These are phyloP conservation scores for Ananas comosus DNA, from an alignment of 176 grass and related monocot species.

Conservation along the genomic window DNA sequence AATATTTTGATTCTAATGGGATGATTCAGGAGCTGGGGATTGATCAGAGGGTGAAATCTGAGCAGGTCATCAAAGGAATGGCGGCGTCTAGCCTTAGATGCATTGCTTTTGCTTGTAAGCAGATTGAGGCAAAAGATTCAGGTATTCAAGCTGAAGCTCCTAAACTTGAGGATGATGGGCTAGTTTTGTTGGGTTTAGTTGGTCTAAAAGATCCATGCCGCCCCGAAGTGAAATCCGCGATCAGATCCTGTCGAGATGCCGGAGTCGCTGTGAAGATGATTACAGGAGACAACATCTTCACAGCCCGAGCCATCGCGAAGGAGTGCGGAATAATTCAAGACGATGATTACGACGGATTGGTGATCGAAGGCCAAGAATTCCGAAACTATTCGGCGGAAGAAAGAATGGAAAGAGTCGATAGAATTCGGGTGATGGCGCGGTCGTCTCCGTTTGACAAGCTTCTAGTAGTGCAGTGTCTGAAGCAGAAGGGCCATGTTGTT, in stretches of 20 bases:
- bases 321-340: constrained; percentile 59
- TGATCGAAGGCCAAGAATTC: constrained; percentile 73
- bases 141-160: not conserved
- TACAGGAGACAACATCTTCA: constrained; percentile 87
- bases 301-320: constrained; percentile 56
- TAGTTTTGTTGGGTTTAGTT: constrained; percentile 60
- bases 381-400: constrained; percentile 41
- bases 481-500: constrained; percentile 73
- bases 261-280: constrained; percentile 82
- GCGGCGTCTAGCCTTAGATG: constrained; percentile 51
- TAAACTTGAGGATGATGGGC: constrained; percentile 36
- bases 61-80: constrained; percentile 54
- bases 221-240: constrained; percentile 46
- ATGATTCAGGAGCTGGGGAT: constrained; percentile 5
- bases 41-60: constrained; percentile 27
- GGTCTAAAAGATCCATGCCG: constrained; percentile 84
- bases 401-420: constrained; percentile 40
- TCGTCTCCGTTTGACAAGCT: constrained; percentile 61
- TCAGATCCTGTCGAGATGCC: constrained; percentile 36
- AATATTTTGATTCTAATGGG: constrained; percentile 28
- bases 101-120: constrained; percentile 73
- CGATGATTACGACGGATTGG: constrained; percentile 6
- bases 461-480: constrained; percentile 55
- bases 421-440: constrained; percentile 55
- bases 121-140: not conserved